Conservation (phyloP, 768 basidiomycete genomes). For the Lactifluus hygrophoroides region DNA sequence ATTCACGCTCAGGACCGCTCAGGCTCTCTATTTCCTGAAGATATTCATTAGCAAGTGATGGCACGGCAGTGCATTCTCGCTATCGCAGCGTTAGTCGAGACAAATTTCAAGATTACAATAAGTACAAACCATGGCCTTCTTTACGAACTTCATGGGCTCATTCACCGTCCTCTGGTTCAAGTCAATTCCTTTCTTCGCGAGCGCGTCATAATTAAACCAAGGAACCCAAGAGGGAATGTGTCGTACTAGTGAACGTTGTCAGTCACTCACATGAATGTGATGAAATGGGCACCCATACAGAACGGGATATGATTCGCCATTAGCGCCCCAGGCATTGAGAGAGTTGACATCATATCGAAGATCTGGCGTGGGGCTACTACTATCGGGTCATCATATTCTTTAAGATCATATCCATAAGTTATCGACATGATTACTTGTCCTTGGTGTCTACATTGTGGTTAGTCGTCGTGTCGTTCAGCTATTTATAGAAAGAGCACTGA, state of each 20-base stretch:
- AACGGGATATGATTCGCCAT: slow-evolving; percentile 9
- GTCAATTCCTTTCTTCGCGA: background rate
- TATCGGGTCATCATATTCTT: background rate
- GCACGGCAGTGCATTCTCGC: background rate
- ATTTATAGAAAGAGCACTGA: background rate
- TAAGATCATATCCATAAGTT: slow-evolving; percentile 5
- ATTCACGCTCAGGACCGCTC: background rate
- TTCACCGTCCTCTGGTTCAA: background rate
- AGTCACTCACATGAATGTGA: background rate
- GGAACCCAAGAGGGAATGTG: slow-evolving; percentile 12
- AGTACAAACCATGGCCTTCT: background rate
- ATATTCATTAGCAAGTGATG: background rate
- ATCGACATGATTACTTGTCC: background rate
- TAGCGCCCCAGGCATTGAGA: background rate
- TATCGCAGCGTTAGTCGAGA: background rate
- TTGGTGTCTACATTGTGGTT: background rate
- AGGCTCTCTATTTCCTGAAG: background rate
- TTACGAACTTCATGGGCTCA: background rate
- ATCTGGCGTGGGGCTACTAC: background rate
- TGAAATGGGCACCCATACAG: background rate
- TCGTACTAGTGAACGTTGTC: background rate
- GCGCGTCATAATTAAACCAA: background rate
- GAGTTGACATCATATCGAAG: background rate
- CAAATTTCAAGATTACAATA: background rate
- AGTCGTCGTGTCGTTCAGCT: background rate